Base-by-base conservation (phyloP, 2,329 filamentous ascomycete species). In the Leptodontidium sp. region DNA sequence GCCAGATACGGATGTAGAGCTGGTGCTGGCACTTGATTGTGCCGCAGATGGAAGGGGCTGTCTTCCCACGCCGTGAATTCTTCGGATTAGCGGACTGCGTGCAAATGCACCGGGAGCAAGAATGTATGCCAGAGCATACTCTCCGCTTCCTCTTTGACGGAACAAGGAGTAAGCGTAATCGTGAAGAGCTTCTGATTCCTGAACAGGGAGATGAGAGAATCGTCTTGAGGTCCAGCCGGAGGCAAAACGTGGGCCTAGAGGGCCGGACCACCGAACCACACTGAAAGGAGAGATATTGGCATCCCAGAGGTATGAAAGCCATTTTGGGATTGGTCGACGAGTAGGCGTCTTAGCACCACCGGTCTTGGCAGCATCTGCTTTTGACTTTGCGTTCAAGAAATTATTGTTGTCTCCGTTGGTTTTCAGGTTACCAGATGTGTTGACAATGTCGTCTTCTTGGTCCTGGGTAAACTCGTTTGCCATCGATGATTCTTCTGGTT, bases 251-350 rank as follows among this genome's bases (percentile, higher is more conserved):
- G 96, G 96, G 0, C 96, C 96, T 0, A 99, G 83, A 0, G 96
- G 96, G 0, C 96, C 96, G 1, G 93, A 87, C 84, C 94, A 91
- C 69, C 96, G 92, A 15, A 99, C 89, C 61, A 99, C 84, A 73
- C 91, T 95, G 80, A 99, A 99, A 7, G 96, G 96, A 0, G 94
- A 98, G 72, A 98, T 89, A 78, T 99, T 99, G 74, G 94, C 92
- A 74, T 99, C 96, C 96, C 96, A 99, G 4, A 99, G 88, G 82
- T 94, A 98, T 66, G 90, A 90, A 24, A 98, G 84, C 94, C 95
- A 98, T 79, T 91, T 90, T 0, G 94, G 93, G 2, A 96, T 80
- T 1, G 90, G 91, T 15, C 87, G 81, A 21, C 75, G 75, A 4
- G 75, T 73, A 72, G 75, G 75, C 47, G 77, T 75, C 50, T 77